Conservation (phyloP, 495 filamentous ascomycete species). For the Hypoxylon intermedium region DNA sequence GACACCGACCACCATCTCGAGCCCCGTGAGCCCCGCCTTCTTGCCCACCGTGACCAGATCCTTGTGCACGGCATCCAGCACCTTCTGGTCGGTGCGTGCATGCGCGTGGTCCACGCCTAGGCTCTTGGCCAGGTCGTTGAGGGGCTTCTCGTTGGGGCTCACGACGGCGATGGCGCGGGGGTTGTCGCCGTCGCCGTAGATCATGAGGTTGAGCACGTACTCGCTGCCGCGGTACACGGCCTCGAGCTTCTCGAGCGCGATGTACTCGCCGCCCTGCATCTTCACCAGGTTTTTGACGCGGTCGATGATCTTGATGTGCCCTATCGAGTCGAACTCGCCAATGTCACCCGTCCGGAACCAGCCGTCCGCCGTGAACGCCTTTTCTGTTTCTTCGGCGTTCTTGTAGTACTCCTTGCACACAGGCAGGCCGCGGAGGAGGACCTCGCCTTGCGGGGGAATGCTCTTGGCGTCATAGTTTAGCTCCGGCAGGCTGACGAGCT, state of each 20-base stretch:
- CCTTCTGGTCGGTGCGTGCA: constrained; percentile 52
- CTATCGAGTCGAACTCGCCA: constrained; percentile 72
- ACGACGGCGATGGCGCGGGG: constrained; percentile 65
- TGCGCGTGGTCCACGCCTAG: constrained; percentile 58
- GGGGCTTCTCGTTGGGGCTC: constrained; percentile 60
- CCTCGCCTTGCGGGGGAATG: constrained; percentile 84
- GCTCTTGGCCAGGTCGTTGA: constrained; percentile 59
- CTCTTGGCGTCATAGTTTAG: constrained; percentile 82
- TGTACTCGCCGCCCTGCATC: constrained; percentile 70
- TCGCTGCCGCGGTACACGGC: constrained; percentile 64
- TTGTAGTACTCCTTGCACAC: constrained; percentile 80
- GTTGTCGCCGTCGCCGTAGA: constrained; percentile 60
- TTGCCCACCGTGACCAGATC: constrained; percentile 59
- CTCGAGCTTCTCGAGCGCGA: constrained; percentile 72
- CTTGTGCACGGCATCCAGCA: constrained; percentile 60
- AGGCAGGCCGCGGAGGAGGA: constrained; percentile 74
- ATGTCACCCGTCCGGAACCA: constrained; percentile 96
- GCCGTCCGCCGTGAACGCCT: constrained; percentile 80
- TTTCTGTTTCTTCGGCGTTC: constrained; percentile 80
- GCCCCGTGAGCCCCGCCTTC: constrained; percentile 58
- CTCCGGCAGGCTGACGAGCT: constrained; percentile 80
- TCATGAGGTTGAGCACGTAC: constrained; percentile 65
- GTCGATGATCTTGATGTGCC: constrained; percentile 86
- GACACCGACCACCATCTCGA: constrained; percentile 67
- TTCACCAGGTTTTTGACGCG: constrained; percentile 86